Percentiles rank a stretch among this genome's conserved stretches.
Evolutionary conservation across 805 yeast species (phyloP).

Genomic region (Candida hungchunana): DNA sequence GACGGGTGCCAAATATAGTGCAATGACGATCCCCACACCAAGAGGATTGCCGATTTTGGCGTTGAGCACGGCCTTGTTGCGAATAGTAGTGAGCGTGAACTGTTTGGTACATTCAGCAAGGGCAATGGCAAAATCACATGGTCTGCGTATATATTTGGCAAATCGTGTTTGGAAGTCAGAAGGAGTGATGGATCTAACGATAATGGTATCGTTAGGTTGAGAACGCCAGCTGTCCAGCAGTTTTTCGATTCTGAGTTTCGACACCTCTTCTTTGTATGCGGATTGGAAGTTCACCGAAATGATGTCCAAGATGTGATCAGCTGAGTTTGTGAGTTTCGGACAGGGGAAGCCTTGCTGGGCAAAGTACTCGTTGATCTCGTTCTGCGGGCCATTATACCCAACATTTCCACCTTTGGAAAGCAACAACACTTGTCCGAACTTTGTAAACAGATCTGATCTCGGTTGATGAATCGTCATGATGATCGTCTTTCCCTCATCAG

Average conservation of each 20-base stretch:
- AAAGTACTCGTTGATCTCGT: conserved; percentile 46
- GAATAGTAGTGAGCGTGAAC: conserved; percentile 28
- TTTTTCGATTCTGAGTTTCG: conserved; percentile 16
- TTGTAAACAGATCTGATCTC: conserved; percentile 58
- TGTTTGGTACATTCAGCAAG: conserved; percentile 20
- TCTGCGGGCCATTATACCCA: conserved; percentile 63
- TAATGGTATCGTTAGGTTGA: background rate
- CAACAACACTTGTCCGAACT: conserved; percentile 68
- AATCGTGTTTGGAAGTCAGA: conserved; percentile 14
- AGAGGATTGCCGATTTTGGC: conserved; percentile 65
- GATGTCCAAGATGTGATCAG: conserved; percentile 72
- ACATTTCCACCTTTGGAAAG: conserved; percentile 76
- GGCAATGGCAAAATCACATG: conserved; percentile 19
- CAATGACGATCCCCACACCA: conserved; percentile 63
- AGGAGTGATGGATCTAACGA: conserved; percentile 6
- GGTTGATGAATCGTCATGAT: conserved; percentile 86
- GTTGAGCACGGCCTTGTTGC: conserved; percentile 52
- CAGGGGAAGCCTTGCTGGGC: conserved; percentile 45
- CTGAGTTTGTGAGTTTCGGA: conserved; percentile 62
- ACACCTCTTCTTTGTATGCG: conserved; percentile 11
- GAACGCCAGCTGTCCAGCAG: conserved; percentile 17
- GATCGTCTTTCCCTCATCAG: conserved; percentile 63
- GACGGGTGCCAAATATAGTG: conserved; percentile 64
- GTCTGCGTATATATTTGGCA: conserved; percentile 15
- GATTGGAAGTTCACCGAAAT: conserved; percentile 41